Base-by-base conservation (phyloP, 2,329 filamentous ascomycete species). In the Beauveria bassiana region DNA sequence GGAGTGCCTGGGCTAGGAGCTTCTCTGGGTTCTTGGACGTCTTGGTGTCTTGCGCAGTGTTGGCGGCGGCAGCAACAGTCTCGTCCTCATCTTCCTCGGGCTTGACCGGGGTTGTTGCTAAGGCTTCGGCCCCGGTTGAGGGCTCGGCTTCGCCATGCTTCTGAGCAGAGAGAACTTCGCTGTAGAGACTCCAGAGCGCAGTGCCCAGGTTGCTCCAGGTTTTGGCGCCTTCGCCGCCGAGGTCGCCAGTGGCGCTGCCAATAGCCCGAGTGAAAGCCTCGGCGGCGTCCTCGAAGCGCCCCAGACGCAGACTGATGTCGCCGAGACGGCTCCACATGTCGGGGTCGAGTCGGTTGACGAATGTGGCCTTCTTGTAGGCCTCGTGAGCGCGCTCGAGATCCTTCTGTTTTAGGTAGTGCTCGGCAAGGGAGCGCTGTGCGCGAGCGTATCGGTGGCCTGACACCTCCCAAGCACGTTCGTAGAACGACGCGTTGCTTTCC, bases 181-280 rank as follows among this genome's bases (percentile, higher is more conserved):
- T 80, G 73, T 83, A 92, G 64, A 89, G 77, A 63, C 86, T 88
- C 66, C 90, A 84, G 1, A 98, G 81, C 0, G 93, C 88, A 2
- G 89, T 92, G 0, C 93, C 95, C 24, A 99, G 81, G 70, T 99
- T 99, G 68, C 90, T 96, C 91, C 95, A 99, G 0, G 91, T 91
- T 70, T 96, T 86, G 0, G 93, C 93, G 70, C 97, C 93, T 58
- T 88, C 87, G 28, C 96, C 93, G 53, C 96, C 95, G 12, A 90
- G 82, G 1, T 73, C 73, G 38, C 81, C 79, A 38, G 77, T 79
- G 0, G 81, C 77, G 7, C 77, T 75, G 66, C 90, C 86, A 12
- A 99, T 93, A 9, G 89, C 88, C 24, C 92, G 83, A 9, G 87
- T 86, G 73, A 96, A 99, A 0, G 92, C 88, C 66, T 93, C 87